A percentile compares a stretch with the other conserved stretches of the same genome.
These are phyloP conservation scores for Yarrowia deformans DNA, from an alignment of 805 yeast species.

Conservation along the genomic window DNA sequence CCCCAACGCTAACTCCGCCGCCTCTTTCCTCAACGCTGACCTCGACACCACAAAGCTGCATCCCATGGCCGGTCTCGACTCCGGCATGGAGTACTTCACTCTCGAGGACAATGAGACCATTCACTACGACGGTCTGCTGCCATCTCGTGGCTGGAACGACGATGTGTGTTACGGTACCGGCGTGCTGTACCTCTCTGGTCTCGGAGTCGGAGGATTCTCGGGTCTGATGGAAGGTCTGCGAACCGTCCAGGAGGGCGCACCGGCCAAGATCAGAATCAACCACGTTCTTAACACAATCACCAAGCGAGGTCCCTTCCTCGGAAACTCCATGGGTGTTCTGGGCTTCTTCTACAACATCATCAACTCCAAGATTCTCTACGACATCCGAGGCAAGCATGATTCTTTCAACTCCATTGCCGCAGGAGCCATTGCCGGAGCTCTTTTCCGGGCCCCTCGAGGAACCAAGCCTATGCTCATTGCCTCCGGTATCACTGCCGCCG, in stretches of 20 bases:
- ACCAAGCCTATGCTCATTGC: conserved; percentile 86
- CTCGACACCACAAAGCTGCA: conserved; percentile 78
- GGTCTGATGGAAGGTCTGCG: conserved; percentile 88
- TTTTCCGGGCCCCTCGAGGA: conserved; percentile 87
- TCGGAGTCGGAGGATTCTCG: conserved; percentile 87
- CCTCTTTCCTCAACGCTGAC: conserved; percentile 65
- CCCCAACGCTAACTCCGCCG: conserved; percentile 68
- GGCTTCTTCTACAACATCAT: conserved; percentile 87
- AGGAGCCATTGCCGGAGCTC: conserved; percentile 91
- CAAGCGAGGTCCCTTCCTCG: conserved; percentile 93
- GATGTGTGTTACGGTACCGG: conserved; percentile 98
- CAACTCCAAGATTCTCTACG: conserved; percentile 76
- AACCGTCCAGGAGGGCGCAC: conserved; percentile 74
- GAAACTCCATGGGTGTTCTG: conserved; percentile 93
- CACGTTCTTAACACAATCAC: conserved; percentile 91
- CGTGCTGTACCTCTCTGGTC: conserved; percentile 80
- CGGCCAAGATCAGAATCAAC: conserved; percentile 84
- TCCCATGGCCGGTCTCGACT: conserved; percentile 91
- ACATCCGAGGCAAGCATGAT: conserved; percentile 86
- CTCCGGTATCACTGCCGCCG: conserved; percentile 83
- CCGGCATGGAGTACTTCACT: conserved; percentile 87
- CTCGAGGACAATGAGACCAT: conserved; percentile 82
- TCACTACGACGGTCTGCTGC: conserved; percentile 83
- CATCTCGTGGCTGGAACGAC: conserved; percentile 98
- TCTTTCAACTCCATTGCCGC: conserved; percentile 81